Percentiles rank a stretch among this genome's conserved stretches.
Conservation (phyloP, 2,329 filamentous ascomycete genomes). For the Chaetomium olivaceum region DNA sequence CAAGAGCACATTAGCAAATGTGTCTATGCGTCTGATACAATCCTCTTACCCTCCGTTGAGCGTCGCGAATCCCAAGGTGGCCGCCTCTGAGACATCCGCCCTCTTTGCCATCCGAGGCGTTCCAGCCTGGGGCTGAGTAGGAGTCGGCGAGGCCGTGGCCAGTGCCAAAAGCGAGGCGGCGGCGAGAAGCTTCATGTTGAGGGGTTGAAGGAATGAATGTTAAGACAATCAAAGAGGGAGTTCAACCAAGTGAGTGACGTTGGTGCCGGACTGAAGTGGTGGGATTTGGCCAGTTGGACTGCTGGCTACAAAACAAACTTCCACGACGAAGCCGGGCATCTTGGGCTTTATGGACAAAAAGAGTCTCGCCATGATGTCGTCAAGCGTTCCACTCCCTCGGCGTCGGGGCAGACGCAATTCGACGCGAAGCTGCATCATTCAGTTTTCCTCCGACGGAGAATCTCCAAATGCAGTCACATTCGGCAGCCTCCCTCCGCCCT, state of each 20-base stretch:
- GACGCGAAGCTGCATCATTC: neutral
- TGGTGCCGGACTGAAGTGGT: neutral
- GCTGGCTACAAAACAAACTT: neutral
- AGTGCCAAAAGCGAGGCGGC: slow-evolving; percentile 18
- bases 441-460: slow-evolving; percentile 9
- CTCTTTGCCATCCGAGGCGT: slow-evolving; percentile 14
- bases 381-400: neutral
- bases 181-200: slow-evolving; percentile 26
- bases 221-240: neutral
- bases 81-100: slow-evolving; percentile 28
- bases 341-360: neutral
- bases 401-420: neutral
- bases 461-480: slow-evolving; percentile 6
- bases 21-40: neutral
- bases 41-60: slow-evolving; percentile 30
- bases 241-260: neutral
- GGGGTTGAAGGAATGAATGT: neutral
- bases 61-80: slow-evolving; percentile 29
- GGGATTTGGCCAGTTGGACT: neutral
- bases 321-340: neutral
- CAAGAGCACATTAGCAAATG: neutral
- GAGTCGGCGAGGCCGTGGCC: slow-evolving; percentile 25
- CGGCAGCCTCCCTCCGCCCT: slow-evolving; percentile 10
- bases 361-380: neutral
- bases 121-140: slow-evolving; percentile 20